These are phyloP conservation scores for Elsinoe australis DNA, from an alignment of 2,329 filamentous ascomycete genomes.

Conservation along the genomic window DNA sequence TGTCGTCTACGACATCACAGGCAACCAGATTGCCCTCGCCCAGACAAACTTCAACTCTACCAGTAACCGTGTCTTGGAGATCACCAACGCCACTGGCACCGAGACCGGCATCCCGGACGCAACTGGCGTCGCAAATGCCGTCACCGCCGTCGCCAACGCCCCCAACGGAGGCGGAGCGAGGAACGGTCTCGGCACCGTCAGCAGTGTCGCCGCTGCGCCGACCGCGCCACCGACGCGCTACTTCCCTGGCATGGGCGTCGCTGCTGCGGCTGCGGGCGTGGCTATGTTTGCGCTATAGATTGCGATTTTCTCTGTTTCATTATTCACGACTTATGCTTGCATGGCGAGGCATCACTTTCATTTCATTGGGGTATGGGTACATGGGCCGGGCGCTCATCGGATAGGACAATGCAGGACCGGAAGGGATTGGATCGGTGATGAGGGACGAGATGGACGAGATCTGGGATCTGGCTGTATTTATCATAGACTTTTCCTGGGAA, in stretches of 20 bases:
- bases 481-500: not conserved
- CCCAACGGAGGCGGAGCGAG: conserved; percentile 40
- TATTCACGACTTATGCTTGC: conserved; percentile 10
- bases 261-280: conserved; percentile 26
- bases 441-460: conserved; percentile 4
- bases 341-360: conserved; percentile 4
- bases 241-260: conserved; percentile 20
- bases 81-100: conserved; percentile 33
- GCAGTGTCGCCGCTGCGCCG: conserved; percentile 19
- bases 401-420: no score
- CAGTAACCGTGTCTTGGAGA: conserved; percentile 46
- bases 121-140: conserved; percentile 43
- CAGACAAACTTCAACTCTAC: conserved; percentile 55
- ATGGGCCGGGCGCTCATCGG: no score
- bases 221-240: conserved; percentile 24
- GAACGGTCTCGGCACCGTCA: conserved; percentile 19
- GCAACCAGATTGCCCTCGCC: conserved; percentile 54
- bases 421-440: no score
- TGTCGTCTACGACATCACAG: conserved; percentile 54
- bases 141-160: conserved; percentile 39
- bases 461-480: no score
- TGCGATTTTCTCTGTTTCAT: no score
- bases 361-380: not conserved
- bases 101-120: conserved; percentile 48
- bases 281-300: conserved; percentile 25